Percentiles rank a stretch among this genome's conserved stretches.
phyloP scores from a whole-genome alignment of 108 stramenopile species.

The Schizochytrium sp. region DNA sequence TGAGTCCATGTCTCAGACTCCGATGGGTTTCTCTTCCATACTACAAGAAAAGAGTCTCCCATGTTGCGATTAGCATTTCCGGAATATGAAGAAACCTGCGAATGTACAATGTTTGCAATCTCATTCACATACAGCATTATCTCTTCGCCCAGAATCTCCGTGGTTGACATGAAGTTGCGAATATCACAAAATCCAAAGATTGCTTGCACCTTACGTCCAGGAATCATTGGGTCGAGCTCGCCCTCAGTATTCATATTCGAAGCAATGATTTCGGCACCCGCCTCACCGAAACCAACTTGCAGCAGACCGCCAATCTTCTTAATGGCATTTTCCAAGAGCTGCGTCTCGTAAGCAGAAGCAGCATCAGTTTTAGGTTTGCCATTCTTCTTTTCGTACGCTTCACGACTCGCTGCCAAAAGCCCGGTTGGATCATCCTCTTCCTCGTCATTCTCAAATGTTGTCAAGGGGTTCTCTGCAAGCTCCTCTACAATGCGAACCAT shows the following conservation, averaged over 20 bases:
- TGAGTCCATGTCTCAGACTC: background rate
- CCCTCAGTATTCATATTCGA: slow-evolving; percentile 81
- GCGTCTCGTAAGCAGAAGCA: slow-evolving; percentile 70
- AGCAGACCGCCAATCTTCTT: slow-evolving; percentile 78
- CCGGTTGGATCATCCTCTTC: slow-evolving; percentile 23
- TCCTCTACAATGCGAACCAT: slow-evolving; percentile 74
- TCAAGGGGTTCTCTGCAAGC: slow-evolving; percentile 77
- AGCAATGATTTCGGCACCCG: slow-evolving; percentile 94
- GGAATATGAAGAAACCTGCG: slow-evolving; percentile 85
- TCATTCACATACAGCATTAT: slow-evolving; percentile 94
- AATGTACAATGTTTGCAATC: slow-evolving; percentile 89
- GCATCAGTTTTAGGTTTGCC: background rate
- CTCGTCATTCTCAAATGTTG: slow-evolving; percentile 72
- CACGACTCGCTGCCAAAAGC: background rate
- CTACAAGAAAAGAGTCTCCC: slow-evolving; percentile 91
- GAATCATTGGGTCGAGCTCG: slow-evolving; percentile 86
- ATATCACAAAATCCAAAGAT: slow-evolving; percentile 93
- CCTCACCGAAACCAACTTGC: slow-evolving; percentile 81
- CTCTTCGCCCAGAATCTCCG: slow-evolving; percentile 84
- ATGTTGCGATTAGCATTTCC: slow-evolving; percentile 96
- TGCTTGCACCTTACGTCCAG: slow-evolving; percentile 90
- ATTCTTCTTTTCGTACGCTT: background rate
- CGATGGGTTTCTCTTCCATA: slow-evolving; percentile 85
- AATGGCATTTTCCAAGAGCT: slow-evolving; percentile 79
- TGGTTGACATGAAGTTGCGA: slow-evolving; percentile 84